Evolutionary conservation across 169 alveolate genomes (phyloP).

Genomic region (Eimeria sp.): DNA sequence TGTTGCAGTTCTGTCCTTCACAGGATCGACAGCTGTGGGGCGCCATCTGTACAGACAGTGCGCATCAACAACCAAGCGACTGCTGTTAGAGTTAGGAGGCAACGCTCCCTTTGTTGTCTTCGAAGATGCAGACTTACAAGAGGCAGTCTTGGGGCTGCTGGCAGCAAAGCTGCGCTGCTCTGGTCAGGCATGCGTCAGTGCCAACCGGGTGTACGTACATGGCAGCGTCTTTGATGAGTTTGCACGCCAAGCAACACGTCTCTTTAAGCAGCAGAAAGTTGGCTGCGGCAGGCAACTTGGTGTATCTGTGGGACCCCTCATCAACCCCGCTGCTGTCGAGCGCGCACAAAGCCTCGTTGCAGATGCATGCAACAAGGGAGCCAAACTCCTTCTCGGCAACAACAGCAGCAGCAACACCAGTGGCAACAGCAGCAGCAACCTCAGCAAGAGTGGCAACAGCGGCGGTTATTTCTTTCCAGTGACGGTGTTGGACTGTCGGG

Average conservation of each 20-base stretch:
- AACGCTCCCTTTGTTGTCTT: conserved; percentile 85
- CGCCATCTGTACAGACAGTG: conserved; percentile 78
- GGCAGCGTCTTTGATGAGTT: conserved; percentile 61
- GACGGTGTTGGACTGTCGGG: conserved; percentile 76
- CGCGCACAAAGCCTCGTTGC: conserved; percentile 52
- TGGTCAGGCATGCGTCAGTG: conserved; percentile 84
- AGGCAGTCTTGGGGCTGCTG: conserved; percentile 81
- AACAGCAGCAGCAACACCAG: not conserved
- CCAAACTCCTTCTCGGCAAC: conserved; percentile 27
- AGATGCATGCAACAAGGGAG: conserved; percentile 68
- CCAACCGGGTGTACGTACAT: conserved; percentile 84
- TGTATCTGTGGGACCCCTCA: conserved; percentile 81
- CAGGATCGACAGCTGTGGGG: conserved; percentile 84
- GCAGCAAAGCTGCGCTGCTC: conserved; percentile 81
- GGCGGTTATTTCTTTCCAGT: conserved; percentile 23
- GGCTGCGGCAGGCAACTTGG: conserved; percentile 78
- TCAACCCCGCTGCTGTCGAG: conserved; percentile 70
- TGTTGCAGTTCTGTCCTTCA: conserved; percentile 79
- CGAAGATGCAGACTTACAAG: conserved; percentile 82
- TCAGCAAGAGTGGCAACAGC: not conserved
- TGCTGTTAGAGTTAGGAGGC: conserved; percentile 83
- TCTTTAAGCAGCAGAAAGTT: conserved; percentile 49
- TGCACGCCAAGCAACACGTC: not conserved
- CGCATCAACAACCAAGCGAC: conserved; percentile 68
- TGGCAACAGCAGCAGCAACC: not conserved